Conservation (phyloP, 192 early-diverging fungal species). For the Backusella psychrophila region DNA sequence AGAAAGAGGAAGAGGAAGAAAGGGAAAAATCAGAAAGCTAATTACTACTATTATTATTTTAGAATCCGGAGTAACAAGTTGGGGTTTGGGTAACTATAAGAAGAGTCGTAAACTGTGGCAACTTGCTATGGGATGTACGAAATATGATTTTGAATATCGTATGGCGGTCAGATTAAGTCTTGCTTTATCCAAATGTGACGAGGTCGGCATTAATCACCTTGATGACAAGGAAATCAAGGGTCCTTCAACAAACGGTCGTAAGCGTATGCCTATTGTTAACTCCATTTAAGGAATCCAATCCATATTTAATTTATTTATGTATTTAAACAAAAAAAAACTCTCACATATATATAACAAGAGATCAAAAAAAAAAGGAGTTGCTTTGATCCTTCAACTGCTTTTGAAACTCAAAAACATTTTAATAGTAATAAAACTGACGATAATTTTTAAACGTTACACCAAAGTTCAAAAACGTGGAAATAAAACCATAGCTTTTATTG, state of each 20-base stretch:
- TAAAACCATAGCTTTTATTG: not conserved
- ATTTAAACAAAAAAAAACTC: not conserved
- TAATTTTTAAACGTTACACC: not conserved
- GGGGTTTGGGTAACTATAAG: constrained; percentile 36
- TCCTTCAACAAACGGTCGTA: constrained; percentile 22
- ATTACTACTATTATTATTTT: not conserved
- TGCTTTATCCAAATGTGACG: constrained; percentile 34
- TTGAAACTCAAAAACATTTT: not conserved
- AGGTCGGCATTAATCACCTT: constrained; percentile 21
- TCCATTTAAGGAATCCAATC: not conserved
- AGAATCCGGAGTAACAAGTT: constrained; percentile 51
- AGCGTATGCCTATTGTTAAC: constrained; percentile 21
- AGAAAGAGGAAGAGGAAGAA: not conserved
- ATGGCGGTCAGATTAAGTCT: constrained; percentile 33
- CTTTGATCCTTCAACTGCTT: constrained; percentile 2
- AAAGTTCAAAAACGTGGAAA: not conserved
- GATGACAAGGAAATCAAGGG: constrained; percentile 21
- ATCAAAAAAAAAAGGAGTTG: not conserved
- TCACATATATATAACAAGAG: not conserved
- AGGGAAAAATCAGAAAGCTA: not conserved
- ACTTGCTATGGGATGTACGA: constrained; percentile 38
- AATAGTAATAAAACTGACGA: not conserved
- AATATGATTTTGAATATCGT: constrained; percentile 55
- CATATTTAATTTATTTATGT: not conserved
- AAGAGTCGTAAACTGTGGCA: constrained; percentile 48